Evolutionary conservation across 2,329 filamentous ascomycete species (phyloP).

Genomic region (Arthroderma uncinatum): DNA sequence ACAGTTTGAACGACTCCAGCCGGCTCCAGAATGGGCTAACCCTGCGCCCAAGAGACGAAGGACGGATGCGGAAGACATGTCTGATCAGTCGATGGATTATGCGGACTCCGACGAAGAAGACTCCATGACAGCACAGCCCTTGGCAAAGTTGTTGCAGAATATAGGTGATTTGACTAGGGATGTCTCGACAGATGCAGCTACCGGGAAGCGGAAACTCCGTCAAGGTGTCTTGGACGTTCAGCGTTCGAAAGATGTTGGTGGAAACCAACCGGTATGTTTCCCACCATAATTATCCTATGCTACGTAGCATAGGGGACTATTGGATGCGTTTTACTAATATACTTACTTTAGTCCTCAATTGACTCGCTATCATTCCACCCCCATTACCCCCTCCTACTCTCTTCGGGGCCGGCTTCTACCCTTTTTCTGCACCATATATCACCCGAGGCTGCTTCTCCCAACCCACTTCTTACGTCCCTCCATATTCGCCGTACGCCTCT

Average conservation of each 20-base stretch:
- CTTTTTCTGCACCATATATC: constrained; percentile 84
- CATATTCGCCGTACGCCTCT: constrained; percentile 79
- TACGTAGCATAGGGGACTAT: neutral
- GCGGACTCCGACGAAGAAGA: constrained; percentile 48
- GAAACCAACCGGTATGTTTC: constrained; percentile 52
- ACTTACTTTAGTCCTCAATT: constrained; percentile 49
- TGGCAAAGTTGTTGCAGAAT: constrained; percentile 69
- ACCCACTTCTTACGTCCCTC: constrained; percentile 81
- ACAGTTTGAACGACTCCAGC: constrained; percentile 57
- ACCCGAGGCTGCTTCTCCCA: constrained; percentile 63
- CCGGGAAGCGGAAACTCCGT: constrained; percentile 60
- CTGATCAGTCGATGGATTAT: constrained; percentile 42
- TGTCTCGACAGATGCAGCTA: constrained; percentile 36
- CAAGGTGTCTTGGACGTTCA: constrained; percentile 87
- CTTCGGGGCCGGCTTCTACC: constrained; percentile 73
- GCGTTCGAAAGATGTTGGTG: constrained; percentile 72
- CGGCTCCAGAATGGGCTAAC: constrained; percentile 50
- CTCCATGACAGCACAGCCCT: constrained; percentile 58
- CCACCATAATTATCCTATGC: neutral
- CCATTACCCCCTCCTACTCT: constrained; percentile 74
- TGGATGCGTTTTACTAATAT: constrained; percentile 10
- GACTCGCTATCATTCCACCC: constrained; percentile 84
- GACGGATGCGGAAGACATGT: constrained; percentile 14
- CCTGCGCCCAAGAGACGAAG: constrained; percentile 38
- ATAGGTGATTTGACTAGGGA: constrained; percentile 52